Conservation (phyloP, 148 eudicot species). For the Amaranthus cruentus region DNA sequence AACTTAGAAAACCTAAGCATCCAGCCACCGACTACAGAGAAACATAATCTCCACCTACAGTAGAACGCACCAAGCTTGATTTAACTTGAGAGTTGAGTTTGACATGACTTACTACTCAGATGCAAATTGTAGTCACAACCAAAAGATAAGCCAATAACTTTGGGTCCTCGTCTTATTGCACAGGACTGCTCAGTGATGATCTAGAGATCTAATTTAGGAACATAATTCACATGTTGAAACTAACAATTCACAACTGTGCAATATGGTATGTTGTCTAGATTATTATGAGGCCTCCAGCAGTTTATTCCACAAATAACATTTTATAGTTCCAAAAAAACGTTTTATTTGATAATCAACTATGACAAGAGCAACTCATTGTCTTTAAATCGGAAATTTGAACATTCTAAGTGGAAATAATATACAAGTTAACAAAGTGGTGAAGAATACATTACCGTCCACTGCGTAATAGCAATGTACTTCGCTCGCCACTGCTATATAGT, state of each 20-base stretch:
- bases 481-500: constrained; percentile 38
- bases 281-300: neutral
- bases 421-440: neutral
- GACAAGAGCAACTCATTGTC: neutral
- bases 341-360: neutral
- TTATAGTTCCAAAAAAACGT: neutral
- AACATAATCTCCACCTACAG: too few relatives aligned
- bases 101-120: too few relatives aligned
- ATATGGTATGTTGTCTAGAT: neutral
- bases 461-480: constrained; percentile 55
- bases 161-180: too few relatives aligned
- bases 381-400: neutral
- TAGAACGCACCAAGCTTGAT: too few relatives aligned
- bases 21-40: too few relatives aligned
- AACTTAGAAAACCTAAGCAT: too few relatives aligned
- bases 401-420: neutral
- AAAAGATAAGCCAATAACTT: too few relatives aligned
- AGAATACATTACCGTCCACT: constrained; percentile 64
- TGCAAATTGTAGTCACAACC: too few relatives aligned
- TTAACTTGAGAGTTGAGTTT: too few relatives aligned
- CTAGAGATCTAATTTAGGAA: too few relatives aligned
- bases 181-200: too few relatives aligned
- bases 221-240: too few relatives aligned
- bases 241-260: neutral
- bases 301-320: neutral